Conservation (phyloP, 2,329 filamentous ascomycete species). For the Microdochium paspali region DNA sequence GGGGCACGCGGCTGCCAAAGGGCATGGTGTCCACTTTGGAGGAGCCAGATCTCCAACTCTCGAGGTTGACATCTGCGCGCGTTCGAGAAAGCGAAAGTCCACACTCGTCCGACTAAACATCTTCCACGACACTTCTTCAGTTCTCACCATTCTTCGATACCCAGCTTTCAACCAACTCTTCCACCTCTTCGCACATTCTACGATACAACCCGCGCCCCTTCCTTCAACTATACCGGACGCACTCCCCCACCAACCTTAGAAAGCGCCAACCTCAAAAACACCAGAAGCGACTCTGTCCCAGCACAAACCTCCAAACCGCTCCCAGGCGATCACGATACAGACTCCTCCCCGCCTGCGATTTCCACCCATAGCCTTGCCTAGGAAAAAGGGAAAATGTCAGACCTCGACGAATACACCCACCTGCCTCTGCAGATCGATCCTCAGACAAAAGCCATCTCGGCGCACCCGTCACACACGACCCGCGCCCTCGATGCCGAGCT, state of each 20-base stretch:
- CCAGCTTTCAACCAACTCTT: too few relatives aligned
- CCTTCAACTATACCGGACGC: too few relatives aligned
- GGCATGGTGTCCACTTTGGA: not conserved
- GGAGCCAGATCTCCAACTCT: not conserved
- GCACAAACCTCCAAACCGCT: not conserved
- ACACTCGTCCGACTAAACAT: not conserved
- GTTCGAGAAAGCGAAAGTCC: too few relatives aligned
- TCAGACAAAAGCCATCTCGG: conserved; percentile 64
- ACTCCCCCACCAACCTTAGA: too few relatives aligned
- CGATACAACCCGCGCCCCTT: too few relatives aligned
- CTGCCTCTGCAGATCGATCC: conserved; percentile 76
- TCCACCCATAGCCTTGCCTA: too few relatives aligned
- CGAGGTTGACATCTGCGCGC: not conserved
- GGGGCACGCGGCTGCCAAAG: not conserved
- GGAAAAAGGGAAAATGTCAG: not conserved
- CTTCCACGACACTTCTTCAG: not conserved
- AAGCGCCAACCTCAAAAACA: not conserved
- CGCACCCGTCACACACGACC: conserved; percentile 29
- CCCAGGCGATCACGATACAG: too few relatives aligned
- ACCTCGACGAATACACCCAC: conserved; percentile 57
- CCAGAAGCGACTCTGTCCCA: too few relatives aligned
- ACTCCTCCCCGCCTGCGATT: too few relatives aligned
- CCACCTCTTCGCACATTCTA: too few relatives aligned
- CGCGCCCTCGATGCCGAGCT: conserved; percentile 55
- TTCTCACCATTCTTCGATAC: too few relatives aligned